Conservation (phyloP, 345 rosid genomes). For the Angophora floribunda region DNA sequence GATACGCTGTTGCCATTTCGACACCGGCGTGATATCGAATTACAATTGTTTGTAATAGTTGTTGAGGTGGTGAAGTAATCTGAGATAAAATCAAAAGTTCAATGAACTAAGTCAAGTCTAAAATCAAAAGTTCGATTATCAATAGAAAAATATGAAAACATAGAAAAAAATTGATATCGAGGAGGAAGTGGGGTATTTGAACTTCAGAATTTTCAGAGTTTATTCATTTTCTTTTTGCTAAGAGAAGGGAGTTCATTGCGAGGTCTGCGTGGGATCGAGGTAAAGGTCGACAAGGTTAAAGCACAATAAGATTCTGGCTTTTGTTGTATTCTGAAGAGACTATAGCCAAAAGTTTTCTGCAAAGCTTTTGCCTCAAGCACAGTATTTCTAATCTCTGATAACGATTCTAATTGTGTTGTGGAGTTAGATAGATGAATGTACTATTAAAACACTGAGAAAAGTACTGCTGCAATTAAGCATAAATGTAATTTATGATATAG, state of each 20-base stretch:
- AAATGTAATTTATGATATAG: neutral
- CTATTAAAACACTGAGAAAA: neutral
- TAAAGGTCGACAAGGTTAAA: neutral
- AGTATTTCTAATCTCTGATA: neutral
- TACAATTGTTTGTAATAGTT: neutral
- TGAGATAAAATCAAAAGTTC: neutral
- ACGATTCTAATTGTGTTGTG: neutral
- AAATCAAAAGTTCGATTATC: too few relatives aligned
- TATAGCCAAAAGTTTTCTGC: neutral
- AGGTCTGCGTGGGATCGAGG: neutral
- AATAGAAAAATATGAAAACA: too few relatives aligned
- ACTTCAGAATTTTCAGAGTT: too few relatives aligned
- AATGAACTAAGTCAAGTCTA: neutral
- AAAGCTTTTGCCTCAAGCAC: neutral
- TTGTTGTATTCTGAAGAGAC: neutral
- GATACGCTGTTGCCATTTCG: neutral
- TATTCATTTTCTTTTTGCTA: too few relatives aligned
- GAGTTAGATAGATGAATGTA: too few relatives aligned
- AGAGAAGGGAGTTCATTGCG: neutral
- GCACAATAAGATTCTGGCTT: neutral
- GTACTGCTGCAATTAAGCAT: neutral
- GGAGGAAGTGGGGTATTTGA: too few relatives aligned
- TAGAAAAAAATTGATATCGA: too few relatives aligned
- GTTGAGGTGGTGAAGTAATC: neutral
- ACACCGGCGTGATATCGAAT: neutral